Conservation (phyloP, 805 yeast genomes). For the Wickerhamomyces rabaulensis region DNA sequence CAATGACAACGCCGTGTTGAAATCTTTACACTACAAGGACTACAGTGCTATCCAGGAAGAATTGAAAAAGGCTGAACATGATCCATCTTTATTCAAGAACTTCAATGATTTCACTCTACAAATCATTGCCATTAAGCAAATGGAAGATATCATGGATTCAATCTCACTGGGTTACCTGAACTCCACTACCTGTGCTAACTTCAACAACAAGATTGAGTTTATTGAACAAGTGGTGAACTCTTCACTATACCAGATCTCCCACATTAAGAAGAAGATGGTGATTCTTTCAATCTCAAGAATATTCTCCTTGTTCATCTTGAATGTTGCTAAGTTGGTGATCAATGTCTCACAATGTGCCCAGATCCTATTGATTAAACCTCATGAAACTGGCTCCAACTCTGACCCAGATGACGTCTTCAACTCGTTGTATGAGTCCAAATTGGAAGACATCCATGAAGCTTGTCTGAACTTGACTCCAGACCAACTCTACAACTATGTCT, state of each 20-base stretch:
- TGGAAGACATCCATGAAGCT: conserved; percentile 14
- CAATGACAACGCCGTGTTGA: conserved; percentile 9
- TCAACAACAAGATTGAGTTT: conserved; percentile 22
- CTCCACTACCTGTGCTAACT: conserved; percentile 19
- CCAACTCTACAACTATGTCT: conserved; percentile 29
- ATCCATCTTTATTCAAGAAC: conserved; percentile 3
- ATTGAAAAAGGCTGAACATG: conserved; percentile 7
- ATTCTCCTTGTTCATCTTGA: conserved; percentile 27
- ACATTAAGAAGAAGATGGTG: conserved; percentile 24
- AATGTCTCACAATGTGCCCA: conserved; percentile 27
- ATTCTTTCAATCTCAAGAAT: conserved; percentile 32
- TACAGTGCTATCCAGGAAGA: conserved; percentile 17
- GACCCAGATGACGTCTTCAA: conserved; percentile 25
- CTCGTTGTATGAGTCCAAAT: conserved; percentile 19
- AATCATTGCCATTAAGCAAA: conserved; percentile 24
- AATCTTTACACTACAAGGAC: conserved; percentile 8
- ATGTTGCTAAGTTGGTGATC: conserved; percentile 24
- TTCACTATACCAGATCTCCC: conserved; percentile 20
- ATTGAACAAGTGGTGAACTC: conserved; percentile 16
- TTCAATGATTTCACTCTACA: conserved; percentile 26
- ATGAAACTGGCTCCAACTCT: conserved; percentile 21
- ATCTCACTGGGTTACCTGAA: conserved; percentile 23
- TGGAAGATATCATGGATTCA: conserved; percentile 33
- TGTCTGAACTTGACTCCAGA: conserved; percentile 12
- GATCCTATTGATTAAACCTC: conserved; percentile 33